phyloP scores from a whole-genome alignment of 139 green algal species.

The Pleodorina starrii region DNA sequence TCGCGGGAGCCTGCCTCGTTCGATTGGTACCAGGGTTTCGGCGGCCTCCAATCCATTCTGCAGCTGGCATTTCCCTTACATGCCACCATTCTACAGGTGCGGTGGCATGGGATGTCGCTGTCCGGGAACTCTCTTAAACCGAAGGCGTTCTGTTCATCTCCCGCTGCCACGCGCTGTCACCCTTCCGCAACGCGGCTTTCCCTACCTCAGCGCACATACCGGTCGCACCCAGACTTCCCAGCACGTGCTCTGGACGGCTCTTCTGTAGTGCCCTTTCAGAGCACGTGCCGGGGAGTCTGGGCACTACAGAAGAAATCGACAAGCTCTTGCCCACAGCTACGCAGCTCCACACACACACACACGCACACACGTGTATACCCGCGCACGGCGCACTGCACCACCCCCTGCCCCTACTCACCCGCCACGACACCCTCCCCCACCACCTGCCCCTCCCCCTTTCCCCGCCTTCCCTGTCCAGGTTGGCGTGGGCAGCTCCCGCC shows the following conservation, averaged over 20 bases:
- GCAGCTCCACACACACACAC: neutral
- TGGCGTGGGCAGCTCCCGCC: constrained; percentile 65
- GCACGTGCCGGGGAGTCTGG: no score
- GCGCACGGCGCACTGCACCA: neutral
- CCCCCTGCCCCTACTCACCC: neutral
- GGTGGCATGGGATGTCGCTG: neutral
- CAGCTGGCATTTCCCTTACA: constrained; percentile 46
- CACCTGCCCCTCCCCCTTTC: neutral
- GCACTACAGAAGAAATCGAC: neutral
- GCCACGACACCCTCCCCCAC: neutral
- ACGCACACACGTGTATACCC: neutral
- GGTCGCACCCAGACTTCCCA: no score
- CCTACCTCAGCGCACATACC: no score
- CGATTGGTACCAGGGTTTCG: constrained; percentile 69
- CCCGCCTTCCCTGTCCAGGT: constrained; percentile 54
- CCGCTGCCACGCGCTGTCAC: neutral
- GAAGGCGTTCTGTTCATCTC: neutral
- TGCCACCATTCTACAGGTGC: constrained; percentile 62
- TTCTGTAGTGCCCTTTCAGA: no score
- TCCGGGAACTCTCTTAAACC: neutral
- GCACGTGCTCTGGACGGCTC: no score
- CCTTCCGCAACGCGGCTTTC: no score
- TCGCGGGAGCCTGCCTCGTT: constrained; percentile 55
- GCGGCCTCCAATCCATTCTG: constrained; percentile 59
- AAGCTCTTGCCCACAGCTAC: neutral